A percentile compares a stretch with the other conserved stretches of the same genome.
Evolutionary conservation across 2,329 filamentous ascomycete species (phyloP).

Genomic region (Diaporthe sp.): DNA sequence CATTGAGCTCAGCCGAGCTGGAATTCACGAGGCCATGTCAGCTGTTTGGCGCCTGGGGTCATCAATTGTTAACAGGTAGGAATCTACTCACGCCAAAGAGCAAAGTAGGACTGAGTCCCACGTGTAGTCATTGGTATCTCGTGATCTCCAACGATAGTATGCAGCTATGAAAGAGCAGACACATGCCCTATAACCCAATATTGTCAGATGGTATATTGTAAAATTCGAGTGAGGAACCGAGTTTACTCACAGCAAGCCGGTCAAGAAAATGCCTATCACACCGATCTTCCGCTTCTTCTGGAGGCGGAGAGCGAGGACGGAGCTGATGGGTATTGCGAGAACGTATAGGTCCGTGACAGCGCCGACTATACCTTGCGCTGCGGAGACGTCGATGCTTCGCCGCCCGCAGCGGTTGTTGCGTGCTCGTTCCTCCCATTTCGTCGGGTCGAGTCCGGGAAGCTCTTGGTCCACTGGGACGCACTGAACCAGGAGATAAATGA

Average conservation of each 20-base stretch:
- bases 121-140: conserved; percentile 6
- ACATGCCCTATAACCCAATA: not conserved
- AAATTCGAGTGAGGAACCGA: not conserved
- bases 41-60: not conserved
- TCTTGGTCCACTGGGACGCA: conserved; percentile 1
- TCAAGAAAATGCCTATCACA: conserved; percentile 11
- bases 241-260: conserved; percentile 17
- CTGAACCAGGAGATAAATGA: not conserved
- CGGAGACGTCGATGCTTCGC: conserved; percentile 9
- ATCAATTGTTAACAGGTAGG: not conserved
- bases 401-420: conserved; percentile 1
- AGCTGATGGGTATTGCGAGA: conserved; percentile 10
- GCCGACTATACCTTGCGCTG: conserved; percentile 3
- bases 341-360: conserved; percentile 19
- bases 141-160: conserved; percentile 8
- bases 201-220: not conserved
- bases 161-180: conserved; percentile 1
- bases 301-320: conserved; percentile 5
- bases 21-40: not conserved
- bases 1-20: conserved; percentile 24
- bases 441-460: not conserved
- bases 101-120: conserved; percentile 7
- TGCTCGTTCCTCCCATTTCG: conserved; percentile 1
- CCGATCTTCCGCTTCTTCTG: conserved; percentile 16
- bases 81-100: not conserved